These are phyloP conservation scores for Backusella macrospora DNA, from an alignment of 192 early-diverging fungal species.

Conservation along the genomic window DNA sequence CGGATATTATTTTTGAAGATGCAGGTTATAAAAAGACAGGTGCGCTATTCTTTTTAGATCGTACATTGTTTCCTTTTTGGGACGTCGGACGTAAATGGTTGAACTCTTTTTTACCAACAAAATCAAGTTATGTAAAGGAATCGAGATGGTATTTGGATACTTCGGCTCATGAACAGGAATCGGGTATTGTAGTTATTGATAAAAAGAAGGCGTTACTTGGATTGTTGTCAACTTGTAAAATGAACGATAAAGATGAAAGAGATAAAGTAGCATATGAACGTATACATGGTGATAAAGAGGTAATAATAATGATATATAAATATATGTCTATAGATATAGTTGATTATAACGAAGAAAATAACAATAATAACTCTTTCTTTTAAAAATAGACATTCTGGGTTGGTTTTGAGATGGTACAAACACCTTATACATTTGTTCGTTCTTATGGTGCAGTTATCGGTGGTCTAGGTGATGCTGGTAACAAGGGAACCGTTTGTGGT, in stretches of 20 bases:
- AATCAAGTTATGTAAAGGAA: conserved; percentile 41
- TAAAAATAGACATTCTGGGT: conserved; percentile 57
- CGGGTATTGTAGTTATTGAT: conserved; percentile 61
- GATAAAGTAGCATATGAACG: conserved; percentile 49
- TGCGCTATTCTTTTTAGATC: conserved; percentile 65
- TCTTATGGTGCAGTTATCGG: conserved; percentile 58
- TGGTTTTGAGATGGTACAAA: conserved; percentile 60
- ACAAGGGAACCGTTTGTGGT: conserved; percentile 44
- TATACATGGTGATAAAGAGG: conserved; percentile 71
- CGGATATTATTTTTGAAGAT: conserved; percentile 54
- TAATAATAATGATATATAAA: neutral
- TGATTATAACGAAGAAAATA: neutral
- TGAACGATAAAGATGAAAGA: conserved; percentile 57
- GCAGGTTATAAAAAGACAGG: conserved; percentile 51
- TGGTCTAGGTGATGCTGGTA: conserved; percentile 40
- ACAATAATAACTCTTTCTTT: neutral
- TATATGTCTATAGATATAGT: neutral
- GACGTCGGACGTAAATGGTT: conserved; percentile 47
- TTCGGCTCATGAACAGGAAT: conserved; percentile 63
- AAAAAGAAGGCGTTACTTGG: conserved; percentile 53
- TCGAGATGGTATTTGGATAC: conserved; percentile 44
- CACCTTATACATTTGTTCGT: conserved; percentile 53
- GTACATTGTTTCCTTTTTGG: conserved; percentile 50
- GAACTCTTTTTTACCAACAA: conserved; percentile 49
- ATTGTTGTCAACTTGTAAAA: conserved; percentile 55